Evolutionary conservation across 371 early-diverging fungal genomes (phyloP), one percentile per base, ranked within the genome.

Genomic region (Rhizopus sp.): DNA sequence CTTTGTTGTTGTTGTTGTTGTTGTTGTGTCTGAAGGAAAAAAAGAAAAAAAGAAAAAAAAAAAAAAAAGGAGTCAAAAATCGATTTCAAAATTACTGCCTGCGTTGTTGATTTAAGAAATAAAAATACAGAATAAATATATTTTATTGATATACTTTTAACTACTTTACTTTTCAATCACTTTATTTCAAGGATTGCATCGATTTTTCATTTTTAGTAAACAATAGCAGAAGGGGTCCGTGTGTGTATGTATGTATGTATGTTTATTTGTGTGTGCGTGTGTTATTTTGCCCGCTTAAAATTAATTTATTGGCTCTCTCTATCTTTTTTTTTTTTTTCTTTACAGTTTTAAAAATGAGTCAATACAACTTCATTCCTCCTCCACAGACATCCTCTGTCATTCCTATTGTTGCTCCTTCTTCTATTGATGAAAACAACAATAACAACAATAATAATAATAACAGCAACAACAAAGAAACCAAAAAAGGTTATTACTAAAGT

Each of bases 331-430:
- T 23, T 50, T 45, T 52, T 35, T 52, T 35, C 17, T 16, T 37
- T 60, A 35, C 50, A 15, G 15, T 15, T 9, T 31, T 10, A 37
- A 46, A 16, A 23, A 46, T 46, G 46, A 16, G 33, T 30, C 52
- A 40, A 17, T 38, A 16, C 10, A 32, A 47, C 15, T 54, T 38
- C 38, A 60, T 30, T 23, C 39, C 40, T 35, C 17, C 53, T 41
- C 35, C 35, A 7, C 66, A 66, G 55, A 59, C 67, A 42, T 56
- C 77, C 39, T 75, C 79, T 53, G 79, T 79, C 34, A 78, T 82
- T 47, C 82, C 82, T 34, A 82, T 82, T 52, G 69, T 82, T 51
- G 68, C 82, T 35, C 82, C 78, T 38, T 65, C 79, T 15, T 33
- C 45, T 9, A 31, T 30, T 53, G 7, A 23, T 64, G 37, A 15